A percentile compares a stretch with the other conserved stretches of the same genome.
phyloP scores from a whole-genome alignment of 2,329 filamentous ascomycete genomes.

The Gliomastix tumulicola region DNA sequence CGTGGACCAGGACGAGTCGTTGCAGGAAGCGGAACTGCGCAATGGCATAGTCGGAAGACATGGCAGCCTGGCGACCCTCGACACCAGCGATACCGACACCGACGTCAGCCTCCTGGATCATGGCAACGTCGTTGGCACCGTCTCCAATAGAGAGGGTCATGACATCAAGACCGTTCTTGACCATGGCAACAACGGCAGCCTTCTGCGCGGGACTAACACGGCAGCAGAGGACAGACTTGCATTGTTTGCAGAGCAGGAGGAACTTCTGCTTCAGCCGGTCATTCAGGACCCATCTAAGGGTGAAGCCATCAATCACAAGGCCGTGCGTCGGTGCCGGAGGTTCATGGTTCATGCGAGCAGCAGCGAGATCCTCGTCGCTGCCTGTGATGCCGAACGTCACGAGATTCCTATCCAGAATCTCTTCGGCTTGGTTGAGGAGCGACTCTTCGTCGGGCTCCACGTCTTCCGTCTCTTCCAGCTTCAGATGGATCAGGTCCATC shows the following conservation, averaged over 20 bases:
- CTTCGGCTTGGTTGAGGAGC: slow-evolving; percentile 53
- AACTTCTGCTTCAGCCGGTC: slow-evolving; percentile 86
- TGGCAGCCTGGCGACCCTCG: slow-evolving; percentile 86
- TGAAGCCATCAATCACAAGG: slow-evolving; percentile 90
- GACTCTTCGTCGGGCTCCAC: slow-evolving; percentile 37
- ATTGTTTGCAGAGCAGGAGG: slow-evolving; percentile 90
- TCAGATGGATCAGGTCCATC: slow-evolving; percentile 92
- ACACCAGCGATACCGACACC: slow-evolving; percentile 92
- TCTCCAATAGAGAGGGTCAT: slow-evolving; percentile 94
- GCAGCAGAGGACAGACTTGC: slow-evolving; percentile 93
- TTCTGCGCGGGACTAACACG: slow-evolving; percentile 96
- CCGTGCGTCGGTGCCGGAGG: slow-evolving; percentile 84
- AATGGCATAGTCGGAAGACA: slow-evolving; percentile 95
- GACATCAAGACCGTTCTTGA: slow-evolving; percentile 89
- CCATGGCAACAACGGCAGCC: slow-evolving; percentile 92
- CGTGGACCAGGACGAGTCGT: slow-evolving; percentile 80
- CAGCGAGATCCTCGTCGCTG: slow-evolving; percentile 74
- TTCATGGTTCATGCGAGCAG: slow-evolving; percentile 76
- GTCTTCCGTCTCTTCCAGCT: slow-evolving; percentile 67
- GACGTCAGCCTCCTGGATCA: slow-evolving; percentile 97
- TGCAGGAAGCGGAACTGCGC: slow-evolving; percentile 88
- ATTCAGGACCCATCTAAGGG: slow-evolving; percentile 78
- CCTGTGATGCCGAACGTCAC: slow-evolving; percentile 71
- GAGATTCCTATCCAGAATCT: slow-evolving; percentile 69
- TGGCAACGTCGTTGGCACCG: slow-evolving; percentile 92